These are phyloP conservation scores for Penicillium longicatenatum DNA, from an alignment of 495 filamentous ascomycete genomes.

Conservation along the genomic window DNA sequence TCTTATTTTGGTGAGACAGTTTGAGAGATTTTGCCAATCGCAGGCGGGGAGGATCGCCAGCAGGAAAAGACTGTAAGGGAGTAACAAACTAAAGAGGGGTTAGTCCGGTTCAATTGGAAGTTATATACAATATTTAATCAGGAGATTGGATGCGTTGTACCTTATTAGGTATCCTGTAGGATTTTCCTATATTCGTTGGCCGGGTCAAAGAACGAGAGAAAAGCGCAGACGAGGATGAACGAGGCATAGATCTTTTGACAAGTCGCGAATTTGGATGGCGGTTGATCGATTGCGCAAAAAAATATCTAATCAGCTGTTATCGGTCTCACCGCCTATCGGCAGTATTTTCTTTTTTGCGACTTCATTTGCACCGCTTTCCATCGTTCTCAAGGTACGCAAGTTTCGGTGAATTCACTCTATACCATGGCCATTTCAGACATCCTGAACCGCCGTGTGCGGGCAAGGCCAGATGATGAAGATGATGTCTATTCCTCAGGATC, in stretches of 20 bases:
- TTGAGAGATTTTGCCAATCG: conserved; percentile 5
- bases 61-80: background rate
- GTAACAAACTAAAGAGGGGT: background rate
- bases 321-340: conserved; percentile 26
- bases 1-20: conserved; percentile 21
- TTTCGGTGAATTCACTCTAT: background rate
- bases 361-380: background rate
- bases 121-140: background rate
- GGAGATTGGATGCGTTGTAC: background rate
- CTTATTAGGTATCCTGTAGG: background rate
- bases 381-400: background rate
- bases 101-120: background rate
- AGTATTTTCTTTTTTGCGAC: conserved; percentile 28
- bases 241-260: background rate
- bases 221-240: background rate
- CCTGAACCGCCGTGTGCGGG: conserved; percentile 62
- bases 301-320: conserved; percentile 32
- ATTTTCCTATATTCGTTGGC: background rate
- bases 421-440: conserved; percentile 49
- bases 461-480: conserved; percentile 58
- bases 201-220: background rate
- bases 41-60: background rate
- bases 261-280: conserved; percentile 4
- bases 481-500: conserved; percentile 41
- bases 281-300: conserved; percentile 14